These are phyloP conservation scores for Lodderomyces oxycetoniae DNA, from an alignment of 1,139 yeast species.

Conservation along the genomic window DNA sequence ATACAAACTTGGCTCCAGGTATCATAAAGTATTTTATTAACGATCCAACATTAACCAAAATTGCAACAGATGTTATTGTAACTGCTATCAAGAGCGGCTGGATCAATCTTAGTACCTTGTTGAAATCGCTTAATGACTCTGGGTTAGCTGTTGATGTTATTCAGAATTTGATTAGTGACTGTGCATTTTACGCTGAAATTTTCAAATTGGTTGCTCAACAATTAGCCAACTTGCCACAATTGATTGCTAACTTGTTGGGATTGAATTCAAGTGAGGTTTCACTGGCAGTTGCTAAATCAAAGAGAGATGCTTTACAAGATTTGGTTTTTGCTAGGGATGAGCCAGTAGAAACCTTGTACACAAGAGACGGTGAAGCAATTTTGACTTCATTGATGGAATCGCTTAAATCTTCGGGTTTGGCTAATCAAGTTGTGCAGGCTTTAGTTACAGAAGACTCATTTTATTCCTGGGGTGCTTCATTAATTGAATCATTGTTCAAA, in stretches of 20 bases:
- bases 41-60: conserved; percentile 29
- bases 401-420: conserved; percentile 43
- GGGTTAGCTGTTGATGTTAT: conserved; percentile 41
- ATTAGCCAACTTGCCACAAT: conserved; percentile 29
- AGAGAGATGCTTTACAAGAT: conserved; percentile 13
- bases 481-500: conserved; percentile 31
- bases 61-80: conserved; percentile 28
- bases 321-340: conserved; percentile 1
- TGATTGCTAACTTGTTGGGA: conserved; percentile 23
- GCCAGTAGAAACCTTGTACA: conserved; percentile 9
- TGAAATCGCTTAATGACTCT: conserved; percentile 41
- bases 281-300: conserved; percentile 8
- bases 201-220: conserved; percentile 32
- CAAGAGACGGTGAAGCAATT: conserved; percentile 19
- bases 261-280: conserved; percentile 20
- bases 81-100: conserved; percentile 30
- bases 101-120: conserved; percentile 35
- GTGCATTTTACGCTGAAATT: conserved; percentile 40
- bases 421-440: conserved; percentile 35
- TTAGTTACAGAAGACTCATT: conserved; percentile 39
- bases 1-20: conserved; percentile 37
- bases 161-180: conserved; percentile 34
- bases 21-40: conserved; percentile 31
- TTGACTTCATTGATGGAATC: conserved; percentile 42
- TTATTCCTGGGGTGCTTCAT: conserved; percentile 39